Base-by-base conservation (phyloP, 148 eudicot species). In the Diospyros lotus region DNA sequence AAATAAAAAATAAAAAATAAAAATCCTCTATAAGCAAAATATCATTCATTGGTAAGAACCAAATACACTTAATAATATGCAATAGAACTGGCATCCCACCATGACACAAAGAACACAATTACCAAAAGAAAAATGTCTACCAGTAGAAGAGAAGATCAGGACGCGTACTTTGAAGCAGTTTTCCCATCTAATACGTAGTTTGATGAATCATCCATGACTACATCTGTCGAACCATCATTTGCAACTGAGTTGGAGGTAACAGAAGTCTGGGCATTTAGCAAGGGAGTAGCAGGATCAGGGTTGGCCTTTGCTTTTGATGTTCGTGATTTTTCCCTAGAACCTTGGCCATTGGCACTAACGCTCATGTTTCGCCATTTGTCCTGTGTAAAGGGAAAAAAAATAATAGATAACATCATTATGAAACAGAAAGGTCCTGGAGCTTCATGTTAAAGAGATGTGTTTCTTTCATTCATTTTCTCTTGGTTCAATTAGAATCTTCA, bases 281-380 rank as follows among this genome's bases (percentile, higher is more conserved):
- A 68, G 54, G 86, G 88, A 64, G 87, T 63, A 73, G 77, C 83
- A 3, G 83, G 76, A 79, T 86, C 92, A 66, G 71, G 84, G 52
- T 42, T 73, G 58, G 77, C 76, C 76, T 83, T 91, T 39, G 87
- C 77, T 84, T 81, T 94, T 18, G 82, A 71, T 64, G 81, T 50
- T 81, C 89, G 84, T 62, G 83, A 82, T 76, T 86, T 94, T 8
- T 86, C 97, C 82, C 90, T 88, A 13, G 91, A 76, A 7, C 87
- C 92, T 86, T 77, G 88, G 66, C 89, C 90, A 66, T 69, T 84
- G 48, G 89, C 86, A 74, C 83, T 88, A 64, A 90, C 93, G 76
- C 89, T 86, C 91, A 94, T 88, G 79, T 94, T 94, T 67, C 98
- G 82, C 98, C 98, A 94, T 87, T 94, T 94, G 82, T 94, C 98